Base-by-base conservation (phyloP, 805 yeast genomes). In the Saccharomycopsis microspora region DNA sequence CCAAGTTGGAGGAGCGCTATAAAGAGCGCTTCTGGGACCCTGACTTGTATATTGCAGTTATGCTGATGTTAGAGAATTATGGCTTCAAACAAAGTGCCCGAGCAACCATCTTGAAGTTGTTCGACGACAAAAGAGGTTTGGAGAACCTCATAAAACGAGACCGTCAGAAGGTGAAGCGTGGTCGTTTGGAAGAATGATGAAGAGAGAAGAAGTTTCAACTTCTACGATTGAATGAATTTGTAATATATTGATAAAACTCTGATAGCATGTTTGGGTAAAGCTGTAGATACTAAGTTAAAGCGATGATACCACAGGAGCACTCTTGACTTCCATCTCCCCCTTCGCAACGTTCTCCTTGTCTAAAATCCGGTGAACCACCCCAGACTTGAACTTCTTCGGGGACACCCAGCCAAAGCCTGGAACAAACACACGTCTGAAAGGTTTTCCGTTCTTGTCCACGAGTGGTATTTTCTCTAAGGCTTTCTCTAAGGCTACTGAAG, bases 391-490 rank as follows among this genome's bases (percentile, higher is more conserved):
- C 44, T 53, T 59, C 37, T 55, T 61, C n/a, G 61, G 53, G 5
- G 72, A 58, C 1, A 70, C 60, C 81, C 81, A 75, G 0, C 81
- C 80, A 39, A 69, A 57, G 7, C 69, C 70, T 1, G 76, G 78
- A 33, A 75, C 63, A 50, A 68, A 72, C 3, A 73, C 56, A 34
- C 81, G 56, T 43, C 71, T 62, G 44, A 65, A 67, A 4, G 64
- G 67, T 40, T 64, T 66, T 0, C 75, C 75, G 40, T 64, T 58
- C 37, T 57, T 59, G 51, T 69, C 74, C 19, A 35, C 33, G 11
- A 49, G 56, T 8, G 61, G 59, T 9, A 52, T 33, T 6, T 40
- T 42, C 6, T 36, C 28, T 5, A 52, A 33, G 19, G 19, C 19
- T 19, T 19, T 19, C 28, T 48, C 45, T 19, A 46, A 47, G 19